These are phyloP conservation scores for Wickerhamomyces sydowiorum DNA, from an alignment of 805 yeast species.

Conservation along the genomic window DNA sequence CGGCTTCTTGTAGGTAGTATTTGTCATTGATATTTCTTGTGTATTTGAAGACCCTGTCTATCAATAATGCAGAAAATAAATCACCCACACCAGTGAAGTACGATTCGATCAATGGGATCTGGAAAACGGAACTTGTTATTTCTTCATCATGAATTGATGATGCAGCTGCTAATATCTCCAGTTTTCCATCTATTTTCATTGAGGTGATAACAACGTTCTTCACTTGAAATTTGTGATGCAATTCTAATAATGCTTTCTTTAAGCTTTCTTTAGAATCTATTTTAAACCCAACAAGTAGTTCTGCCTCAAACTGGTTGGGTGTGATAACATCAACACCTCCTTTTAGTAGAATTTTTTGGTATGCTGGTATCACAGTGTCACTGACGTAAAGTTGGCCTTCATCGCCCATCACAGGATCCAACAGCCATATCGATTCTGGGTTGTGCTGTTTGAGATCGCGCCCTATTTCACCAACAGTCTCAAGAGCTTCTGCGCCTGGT, in stretches of 20 bases:
- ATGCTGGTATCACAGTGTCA: constrained; percentile 52
- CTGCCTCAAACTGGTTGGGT: constrained; percentile 89
- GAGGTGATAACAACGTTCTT: constrained; percentile 68
- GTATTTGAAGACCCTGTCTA: constrained; percentile 51
- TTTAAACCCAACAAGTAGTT: constrained; percentile 51
- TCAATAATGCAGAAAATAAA: constrained; percentile 70
- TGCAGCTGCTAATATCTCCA: constrained; percentile 12
- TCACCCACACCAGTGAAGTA: constrained; percentile 97
- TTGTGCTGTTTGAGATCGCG: constrained; percentile 28
- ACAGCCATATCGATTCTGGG: constrained; percentile 42
- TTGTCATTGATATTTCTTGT: constrained; percentile 1
- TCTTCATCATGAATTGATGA: constrained; percentile 9
- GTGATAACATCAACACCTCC: constrained; percentile 67
- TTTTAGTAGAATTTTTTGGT: constrained; percentile 36
- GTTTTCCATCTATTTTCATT: constrained; percentile 26
- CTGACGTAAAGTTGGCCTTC: constrained; percentile 66
- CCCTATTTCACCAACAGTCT: constrained; percentile 35
- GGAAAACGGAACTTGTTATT: constrained; percentile 25
- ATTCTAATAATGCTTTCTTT: constrained; percentile 35
- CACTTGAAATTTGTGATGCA: constrained; percentile 46
- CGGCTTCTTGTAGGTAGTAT: constrained; percentile 27
- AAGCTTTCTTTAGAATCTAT: constrained; percentile 37
- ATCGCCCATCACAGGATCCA: constrained; percentile 83
- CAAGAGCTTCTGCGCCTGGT: constrained; percentile 48
- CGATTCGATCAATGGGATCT: constrained; percentile 60